Base-by-base conservation (phyloP, 2,329 filamentous ascomycete genomes). In the Drechslera avenae region DNA sequence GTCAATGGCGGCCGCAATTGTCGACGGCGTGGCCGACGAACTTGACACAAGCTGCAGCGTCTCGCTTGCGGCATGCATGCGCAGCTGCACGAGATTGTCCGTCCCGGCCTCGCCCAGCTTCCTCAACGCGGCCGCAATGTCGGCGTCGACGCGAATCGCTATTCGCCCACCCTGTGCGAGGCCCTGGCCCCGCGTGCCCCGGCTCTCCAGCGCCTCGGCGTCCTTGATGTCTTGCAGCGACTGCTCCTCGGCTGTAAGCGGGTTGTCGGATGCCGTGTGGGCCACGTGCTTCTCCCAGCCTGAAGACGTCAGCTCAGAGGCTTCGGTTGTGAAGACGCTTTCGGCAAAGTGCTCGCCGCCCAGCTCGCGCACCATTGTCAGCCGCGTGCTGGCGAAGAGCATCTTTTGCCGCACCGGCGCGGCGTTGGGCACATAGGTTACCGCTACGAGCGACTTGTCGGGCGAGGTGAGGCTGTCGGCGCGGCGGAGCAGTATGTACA, bases 371-470 rank as follows among this genome's bases (percentile, higher is more conserved):
- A 87, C 83, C 1, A 94, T 80, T 0, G 89, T 89, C 62, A 92
- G 78, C 8, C 89, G 83, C 21, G 90, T 92, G 18, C 86, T 84
- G 5, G 90, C 89, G 72, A 93, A 92, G 17, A 94, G 82, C 87
- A 90, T 94, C 80, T 94, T 94, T 71, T 91, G 87, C 32, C 90
- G 86, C 49, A 94, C 89, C 21, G 87, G 88, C 32, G 90, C 90
- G 1, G 83, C 70, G 73, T 93, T 88, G 19, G 90, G 90, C 5
- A 94, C 85, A 72, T 91, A 94, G 30, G 89, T 91, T 30, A 92
- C 78, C 37, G 86, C 88, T 19, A 88, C 76, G 57, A 91, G 67
- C 12, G 65, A 64, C 32, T 69, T 68, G 46, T 71, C 61, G 10
- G 63, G 31, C 1, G 67, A 85, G 21, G 63, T 55, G 48, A 72